Conservation (phyloP, 2,329 filamentous ascomycete genomes). For the Chalaropsis thielavioides region DNA sequence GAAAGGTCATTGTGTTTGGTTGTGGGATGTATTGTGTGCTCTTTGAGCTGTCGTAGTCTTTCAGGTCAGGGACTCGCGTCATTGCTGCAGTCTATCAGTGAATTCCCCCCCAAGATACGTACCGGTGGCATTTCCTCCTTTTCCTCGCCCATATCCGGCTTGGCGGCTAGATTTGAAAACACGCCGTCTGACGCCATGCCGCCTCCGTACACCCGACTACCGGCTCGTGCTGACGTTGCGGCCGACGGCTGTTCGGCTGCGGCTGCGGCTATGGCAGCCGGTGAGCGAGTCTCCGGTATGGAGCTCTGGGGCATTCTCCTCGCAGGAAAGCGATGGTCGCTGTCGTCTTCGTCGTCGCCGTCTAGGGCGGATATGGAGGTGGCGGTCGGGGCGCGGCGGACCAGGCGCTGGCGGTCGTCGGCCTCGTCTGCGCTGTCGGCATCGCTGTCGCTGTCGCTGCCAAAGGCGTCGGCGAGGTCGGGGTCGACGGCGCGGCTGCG, state of each 20-base stretch:
- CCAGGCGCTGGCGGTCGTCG: constrained; percentile 75
- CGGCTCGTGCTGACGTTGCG: not conserved
- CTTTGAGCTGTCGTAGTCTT: too few relatives aligned
- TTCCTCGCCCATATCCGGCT: constrained; percentile 61
- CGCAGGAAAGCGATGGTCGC: not conserved
- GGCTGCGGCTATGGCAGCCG: not conserved
- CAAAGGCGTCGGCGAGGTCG: constrained; percentile 86
- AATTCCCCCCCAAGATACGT: constrained; percentile 28
- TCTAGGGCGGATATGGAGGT: constrained; percentile 12
- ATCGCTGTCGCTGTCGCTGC: constrained; percentile 62
- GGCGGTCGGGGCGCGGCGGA: constrained; percentile 38
- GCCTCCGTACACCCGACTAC: constrained; percentile 44
- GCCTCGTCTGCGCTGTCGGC: constrained; percentile 36
- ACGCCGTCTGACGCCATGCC: constrained; percentile 82
- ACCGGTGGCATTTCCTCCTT: constrained; percentile 87
- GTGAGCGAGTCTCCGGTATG: constrained; percentile 1
- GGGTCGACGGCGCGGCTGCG: constrained; percentile 45
- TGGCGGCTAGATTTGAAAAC: constrained; percentile 86
- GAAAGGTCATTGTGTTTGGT: too few relatives aligned
- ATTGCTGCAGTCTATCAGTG: too few relatives aligned
- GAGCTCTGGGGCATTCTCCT: constrained; percentile 19
- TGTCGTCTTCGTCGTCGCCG: constrained; percentile 14
- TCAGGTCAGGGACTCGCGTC: too few relatives aligned
- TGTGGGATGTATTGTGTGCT: too few relatives aligned
- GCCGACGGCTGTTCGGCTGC: not conserved